Evolutionary conservation across 2,329 filamentous ascomycete genomes (phyloP).

Genomic region (Scolecobasidium constrictum): DNA sequence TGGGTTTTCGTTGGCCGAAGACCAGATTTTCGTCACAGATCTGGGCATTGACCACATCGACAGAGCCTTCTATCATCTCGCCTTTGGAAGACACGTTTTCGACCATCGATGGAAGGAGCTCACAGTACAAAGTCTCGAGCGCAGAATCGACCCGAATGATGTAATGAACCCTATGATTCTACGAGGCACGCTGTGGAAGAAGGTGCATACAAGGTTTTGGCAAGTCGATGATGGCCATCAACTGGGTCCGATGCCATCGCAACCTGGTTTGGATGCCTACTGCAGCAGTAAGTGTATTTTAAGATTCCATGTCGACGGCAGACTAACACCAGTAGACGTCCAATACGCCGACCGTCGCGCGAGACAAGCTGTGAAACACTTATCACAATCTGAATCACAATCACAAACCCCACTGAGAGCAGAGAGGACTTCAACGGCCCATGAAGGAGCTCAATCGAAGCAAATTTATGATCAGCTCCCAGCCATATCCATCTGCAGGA

Average conservation of each 20-base stretch:
- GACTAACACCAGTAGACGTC: too few relatives aligned
- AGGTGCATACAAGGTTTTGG: constrained; percentile 1
- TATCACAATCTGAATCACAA: too few relatives aligned
- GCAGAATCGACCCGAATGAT: constrained; percentile 1
- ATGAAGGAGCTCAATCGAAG: too few relatives aligned
- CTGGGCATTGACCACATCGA: not conserved
- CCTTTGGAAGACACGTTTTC: constrained; percentile 1
- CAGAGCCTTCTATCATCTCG: constrained; percentile 3
- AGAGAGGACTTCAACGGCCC: too few relatives aligned
- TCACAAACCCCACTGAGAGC: too few relatives aligned
- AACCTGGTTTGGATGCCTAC: constrained; percentile 1
- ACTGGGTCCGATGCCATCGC: constrained; percentile 4
- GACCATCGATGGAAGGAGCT: constrained; percentile 2
- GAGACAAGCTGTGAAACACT: too few relatives aligned
- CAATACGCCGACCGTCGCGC: too few relatives aligned
- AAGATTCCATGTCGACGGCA: too few relatives aligned
- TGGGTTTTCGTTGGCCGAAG: not conserved
- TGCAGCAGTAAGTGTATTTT: not conserved
- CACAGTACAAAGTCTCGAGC: constrained; percentile 1
- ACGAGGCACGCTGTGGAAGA: constrained; percentile 6
- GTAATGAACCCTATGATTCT: constrained; percentile 2
- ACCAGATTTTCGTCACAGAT: constrained; percentile 7
- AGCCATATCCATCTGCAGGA: too few relatives aligned
- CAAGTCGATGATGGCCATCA: not conserved
- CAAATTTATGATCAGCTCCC: too few relatives aligned